A percentile compares a stretch with the other conserved stretches of the same genome.
Conservation (phyloP, 1,284 basidiomycete species). For the Meira miltonrushii region DNA sequence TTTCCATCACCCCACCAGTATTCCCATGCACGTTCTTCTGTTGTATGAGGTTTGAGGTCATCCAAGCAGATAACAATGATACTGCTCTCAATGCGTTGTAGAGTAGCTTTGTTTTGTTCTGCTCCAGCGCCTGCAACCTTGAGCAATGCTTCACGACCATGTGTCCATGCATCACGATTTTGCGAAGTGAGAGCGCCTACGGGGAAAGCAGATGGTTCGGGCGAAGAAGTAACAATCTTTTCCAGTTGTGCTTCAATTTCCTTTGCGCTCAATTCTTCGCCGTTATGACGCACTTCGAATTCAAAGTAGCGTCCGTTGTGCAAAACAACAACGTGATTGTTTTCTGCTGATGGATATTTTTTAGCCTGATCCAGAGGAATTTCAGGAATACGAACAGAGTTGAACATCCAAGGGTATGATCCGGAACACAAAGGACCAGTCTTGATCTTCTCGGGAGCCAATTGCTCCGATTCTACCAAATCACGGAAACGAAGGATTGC, state of each 20-base stretch:
- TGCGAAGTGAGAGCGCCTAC: constrained; percentile 81
- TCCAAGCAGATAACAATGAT: constrained; percentile 85
- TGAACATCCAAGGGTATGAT: constrained; percentile 98
- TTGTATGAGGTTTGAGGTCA: constrained; percentile 69
- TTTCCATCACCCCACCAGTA: constrained; percentile 88
- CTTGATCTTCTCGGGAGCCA: constrained; percentile 85
- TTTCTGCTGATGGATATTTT: constrained; percentile 69
- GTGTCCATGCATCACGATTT: constrained; percentile 84
- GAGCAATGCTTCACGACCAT: constrained; percentile 59
- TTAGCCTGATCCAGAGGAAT: constrained; percentile 76
- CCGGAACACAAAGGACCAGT: constrained; percentile 81
- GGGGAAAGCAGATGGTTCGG: constrained; percentile 58
- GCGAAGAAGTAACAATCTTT: constrained; percentile 68
- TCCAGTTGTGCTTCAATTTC: constrained; percentile 79
- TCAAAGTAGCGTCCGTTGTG: constrained; percentile 90
- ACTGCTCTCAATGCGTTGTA: constrained; percentile 83
- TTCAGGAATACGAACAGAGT: constrained; percentile 77
- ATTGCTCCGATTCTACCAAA: constrained; percentile 58
- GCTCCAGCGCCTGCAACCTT: constrained; percentile 62
- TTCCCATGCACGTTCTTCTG: constrained; percentile 66
- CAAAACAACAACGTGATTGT: constrained; percentile 85
- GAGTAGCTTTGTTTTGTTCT: constrained; percentile 62
- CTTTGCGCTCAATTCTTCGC: constrained; percentile 65
- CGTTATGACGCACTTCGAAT: constrained; percentile 58
- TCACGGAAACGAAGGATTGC: constrained; percentile 47